Percentiles rank a stretch among this genome's conserved stretches.
Evolutionary conservation across 106 monocot genomes (phyloP).

Genomic region (Dioscorea dumetorum): DNA sequence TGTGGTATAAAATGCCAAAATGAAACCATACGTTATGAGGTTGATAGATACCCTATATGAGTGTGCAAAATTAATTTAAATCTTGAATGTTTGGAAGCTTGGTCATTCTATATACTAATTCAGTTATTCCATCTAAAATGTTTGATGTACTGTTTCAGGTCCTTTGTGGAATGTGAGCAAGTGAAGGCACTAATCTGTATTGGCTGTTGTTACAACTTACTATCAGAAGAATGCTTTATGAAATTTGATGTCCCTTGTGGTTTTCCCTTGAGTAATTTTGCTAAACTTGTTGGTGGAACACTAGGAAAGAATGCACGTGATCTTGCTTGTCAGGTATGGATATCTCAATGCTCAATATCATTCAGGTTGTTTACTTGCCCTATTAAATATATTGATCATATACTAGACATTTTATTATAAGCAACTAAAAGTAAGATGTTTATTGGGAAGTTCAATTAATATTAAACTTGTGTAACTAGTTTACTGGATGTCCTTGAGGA

Average conservation of each 20-base stretch:
- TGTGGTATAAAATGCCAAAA: no score
- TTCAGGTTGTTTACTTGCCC: no score
- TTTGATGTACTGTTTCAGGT: slow-evolving; percentile 28
- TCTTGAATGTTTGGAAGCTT: background rate
- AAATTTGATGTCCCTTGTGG: slow-evolving; percentile 19
- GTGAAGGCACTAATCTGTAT: slow-evolving; percentile 78
- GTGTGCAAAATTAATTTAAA: background rate
- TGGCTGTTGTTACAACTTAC: slow-evolving; percentile 92
- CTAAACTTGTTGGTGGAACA: slow-evolving; percentile 25
- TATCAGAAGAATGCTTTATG: slow-evolving; percentile 52
- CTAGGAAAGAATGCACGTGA: slow-evolving; percentile 86
- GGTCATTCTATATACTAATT: background rate
- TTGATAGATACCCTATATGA: background rate
- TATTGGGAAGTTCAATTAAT: no score
- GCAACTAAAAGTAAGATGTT: no score
- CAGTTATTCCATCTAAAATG: background rate
- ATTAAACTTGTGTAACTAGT: no score
- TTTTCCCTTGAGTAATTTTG: slow-evolving; percentile 80
- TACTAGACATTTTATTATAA: no score
- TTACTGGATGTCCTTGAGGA: no score
- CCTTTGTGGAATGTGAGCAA: slow-evolving; percentile 70
- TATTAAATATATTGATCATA: no score
- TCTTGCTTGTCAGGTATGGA: slow-evolving; percentile 90
- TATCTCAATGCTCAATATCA: no score
- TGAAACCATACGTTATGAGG: no score